phyloP scores from a whole-genome alignment of 2,329 filamentous ascomycete species.

The Falciphora oryzae region DNA sequence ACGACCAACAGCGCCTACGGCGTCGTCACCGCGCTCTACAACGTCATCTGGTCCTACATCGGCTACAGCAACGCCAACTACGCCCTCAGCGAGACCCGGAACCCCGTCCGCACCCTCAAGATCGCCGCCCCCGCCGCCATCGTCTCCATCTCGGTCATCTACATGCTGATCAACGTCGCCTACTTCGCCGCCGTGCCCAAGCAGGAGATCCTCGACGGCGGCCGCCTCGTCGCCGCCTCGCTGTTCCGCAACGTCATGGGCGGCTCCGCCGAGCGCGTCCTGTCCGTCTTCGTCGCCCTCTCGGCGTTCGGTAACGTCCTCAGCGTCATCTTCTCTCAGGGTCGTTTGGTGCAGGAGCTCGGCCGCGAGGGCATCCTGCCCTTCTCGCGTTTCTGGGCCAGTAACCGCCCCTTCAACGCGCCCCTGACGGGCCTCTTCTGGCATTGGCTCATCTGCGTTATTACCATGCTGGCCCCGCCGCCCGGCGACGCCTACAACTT shows the following conservation, averaged over 20 bases:
- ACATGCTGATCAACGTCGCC: constrained; percentile 62
- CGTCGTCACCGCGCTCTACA: constrained; percentile 64
- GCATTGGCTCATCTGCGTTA: constrained; percentile 58
- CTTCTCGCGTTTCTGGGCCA: constrained; percentile 56
- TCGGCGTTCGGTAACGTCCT: constrained; percentile 64
- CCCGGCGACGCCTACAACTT: constrained; percentile 64
- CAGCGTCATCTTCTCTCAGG: constrained; percentile 63
- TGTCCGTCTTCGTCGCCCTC: constrained; percentile 61
- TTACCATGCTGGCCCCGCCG: constrained; percentile 62
- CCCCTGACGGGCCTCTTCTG: constrained; percentile 56
- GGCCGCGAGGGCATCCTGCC: constrained; percentile 62
- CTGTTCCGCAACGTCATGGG: constrained; percentile 54
- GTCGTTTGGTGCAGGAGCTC: constrained; percentile 59
- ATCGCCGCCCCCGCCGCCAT: constrained; percentile 59
- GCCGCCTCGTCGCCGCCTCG: constrained; percentile 46
- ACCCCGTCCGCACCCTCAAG: constrained; percentile 59
- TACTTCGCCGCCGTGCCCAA: constrained; percentile 57
- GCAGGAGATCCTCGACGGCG: constrained; percentile 44
- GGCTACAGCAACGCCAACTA: constrained; percentile 67
- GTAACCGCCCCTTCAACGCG: constrained; percentile 58
- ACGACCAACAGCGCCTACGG: constrained; percentile 62
- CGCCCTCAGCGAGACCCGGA: constrained; percentile 57
- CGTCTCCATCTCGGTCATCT: constrained; percentile 51
- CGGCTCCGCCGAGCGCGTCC: constrained; percentile 46
- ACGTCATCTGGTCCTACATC: constrained; percentile 65